These are phyloP conservation scores for Aspergillus sp. DNA, from an alignment of 2,329 filamentous ascomycete genomes.

Conservation along the genomic window DNA sequence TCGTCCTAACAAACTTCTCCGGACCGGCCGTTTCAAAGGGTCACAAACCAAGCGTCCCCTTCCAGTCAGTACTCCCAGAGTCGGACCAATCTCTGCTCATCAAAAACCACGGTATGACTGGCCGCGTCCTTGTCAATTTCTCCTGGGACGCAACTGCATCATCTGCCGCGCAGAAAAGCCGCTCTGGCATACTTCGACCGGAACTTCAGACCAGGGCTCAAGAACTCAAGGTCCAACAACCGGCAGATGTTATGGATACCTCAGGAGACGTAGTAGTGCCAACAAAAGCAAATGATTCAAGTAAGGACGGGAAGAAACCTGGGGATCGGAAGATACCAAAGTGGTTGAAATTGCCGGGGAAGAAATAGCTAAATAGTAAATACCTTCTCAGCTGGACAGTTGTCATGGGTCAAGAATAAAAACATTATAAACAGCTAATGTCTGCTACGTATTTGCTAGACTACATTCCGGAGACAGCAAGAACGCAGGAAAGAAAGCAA, in stretches of 20 bases:
- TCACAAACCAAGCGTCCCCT: conserved; percentile 22
- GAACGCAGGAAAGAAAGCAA: neutral
- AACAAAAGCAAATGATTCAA: conserved; percentile 36
- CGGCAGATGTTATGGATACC: conserved; percentile 57
- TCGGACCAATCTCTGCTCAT: conserved; percentile 64
- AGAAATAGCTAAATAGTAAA: conserved; percentile 59
- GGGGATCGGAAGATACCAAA: conserved; percentile 60
- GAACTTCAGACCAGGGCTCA: conserved; percentile 67
- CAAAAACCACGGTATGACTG: conserved; percentile 70
- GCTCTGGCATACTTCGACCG: conserved; percentile 58
- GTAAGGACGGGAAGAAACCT: conserved; percentile 35
- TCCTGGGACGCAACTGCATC: conserved; percentile 71
- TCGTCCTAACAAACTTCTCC: conserved; percentile 69
- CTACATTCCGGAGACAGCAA: too few relatives aligned
- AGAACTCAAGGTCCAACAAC: conserved; percentile 59
- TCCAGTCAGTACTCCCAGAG: conserved; percentile 38
- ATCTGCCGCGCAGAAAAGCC: conserved; percentile 55
- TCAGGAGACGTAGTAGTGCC: conserved; percentile 47
- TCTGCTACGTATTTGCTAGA: neutral
- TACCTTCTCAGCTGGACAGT: neutral
- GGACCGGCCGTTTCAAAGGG: conserved; percentile 23
- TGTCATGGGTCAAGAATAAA: neutral
- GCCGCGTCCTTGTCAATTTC: conserved; percentile 75
- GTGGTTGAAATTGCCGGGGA: conserved; percentile 73
- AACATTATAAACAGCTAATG: neutral